Percentiles rank a stretch among this genome's conserved stretches.
Evolutionary conservation across 352 stramenopile genomes (phyloP).

Genomic region (Phytophthora sp.): DNA sequence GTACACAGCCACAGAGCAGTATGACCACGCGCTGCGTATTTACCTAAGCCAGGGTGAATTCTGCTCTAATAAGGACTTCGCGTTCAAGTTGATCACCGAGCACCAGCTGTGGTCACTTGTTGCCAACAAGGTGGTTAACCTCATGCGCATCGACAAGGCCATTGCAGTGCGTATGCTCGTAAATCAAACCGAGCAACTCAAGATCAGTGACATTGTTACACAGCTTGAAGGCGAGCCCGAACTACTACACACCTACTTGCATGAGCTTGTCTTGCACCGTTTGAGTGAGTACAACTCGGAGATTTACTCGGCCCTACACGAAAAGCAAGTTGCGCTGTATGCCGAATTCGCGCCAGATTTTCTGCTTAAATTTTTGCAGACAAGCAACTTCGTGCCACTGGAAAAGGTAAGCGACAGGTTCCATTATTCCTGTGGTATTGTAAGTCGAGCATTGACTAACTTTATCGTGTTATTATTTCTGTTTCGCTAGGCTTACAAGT

Average conservation of each 20-base stretch:
- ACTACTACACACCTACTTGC: slow-evolving; percentile 75
- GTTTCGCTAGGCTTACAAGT: slow-evolving; percentile 66
- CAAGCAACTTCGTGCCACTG: slow-evolving; percentile 80
- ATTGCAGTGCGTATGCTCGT: slow-evolving; percentile 81
- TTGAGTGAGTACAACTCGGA: slow-evolving; percentile 83
- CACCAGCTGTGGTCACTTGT: slow-evolving; percentile 84
- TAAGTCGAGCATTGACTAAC: neutral
- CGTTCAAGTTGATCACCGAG: slow-evolving; percentile 85
- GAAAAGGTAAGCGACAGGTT: slow-evolving; percentile 62
- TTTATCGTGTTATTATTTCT: slow-evolving; percentile 3
- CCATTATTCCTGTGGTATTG: neutral
- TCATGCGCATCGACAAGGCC: slow-evolving; percentile 80
- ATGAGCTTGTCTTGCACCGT: slow-evolving; percentile 76
- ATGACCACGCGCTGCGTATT: slow-evolving; percentile 83
- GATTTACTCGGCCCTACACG: slow-evolving; percentile 72
- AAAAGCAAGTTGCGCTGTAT: slow-evolving; percentile 80
- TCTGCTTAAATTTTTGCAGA: slow-evolving; percentile 82
- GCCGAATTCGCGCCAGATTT: slow-evolving; percentile 65
- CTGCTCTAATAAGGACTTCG: slow-evolving; percentile 87
- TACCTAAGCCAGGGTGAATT: slow-evolving; percentile 86
- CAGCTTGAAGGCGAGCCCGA: slow-evolving; percentile 71
- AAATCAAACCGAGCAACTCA: slow-evolving; percentile 81
- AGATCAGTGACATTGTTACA: slow-evolving; percentile 77
- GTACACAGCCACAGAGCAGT: slow-evolving; percentile 84
- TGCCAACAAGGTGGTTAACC: slow-evolving; percentile 75